Percentiles rank a stretch among this genome's conserved stretches.
Conservation (phyloP, 1,139 yeast species). For the Chernovozyma aurita region DNA sequence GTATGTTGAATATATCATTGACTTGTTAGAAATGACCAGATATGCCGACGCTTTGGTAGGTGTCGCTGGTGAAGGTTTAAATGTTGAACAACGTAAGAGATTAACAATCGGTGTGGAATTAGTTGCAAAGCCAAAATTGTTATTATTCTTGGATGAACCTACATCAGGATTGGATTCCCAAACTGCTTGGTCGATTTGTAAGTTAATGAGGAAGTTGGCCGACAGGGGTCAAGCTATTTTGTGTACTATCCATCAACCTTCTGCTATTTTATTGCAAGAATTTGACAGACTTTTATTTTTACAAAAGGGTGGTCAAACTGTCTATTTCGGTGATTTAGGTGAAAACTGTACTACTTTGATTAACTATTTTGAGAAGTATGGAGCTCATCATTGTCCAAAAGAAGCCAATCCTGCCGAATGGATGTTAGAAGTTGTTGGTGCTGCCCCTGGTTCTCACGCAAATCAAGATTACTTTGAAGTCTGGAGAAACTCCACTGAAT, state of each 20-base stretch:
- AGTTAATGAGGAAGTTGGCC: slow-evolving; percentile 72
- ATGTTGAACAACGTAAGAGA: slow-evolving; percentile 42
- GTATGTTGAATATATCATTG: slow-evolving; percentile 33
- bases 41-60: slow-evolving; percentile 38
- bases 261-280: slow-evolving; percentile 70
- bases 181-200: slow-evolving; percentile 77
- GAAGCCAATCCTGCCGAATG: slow-evolving; percentile 79
- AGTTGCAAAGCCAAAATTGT: slow-evolving; percentile 35
- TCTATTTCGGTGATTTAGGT: slow-evolving; percentile 79
- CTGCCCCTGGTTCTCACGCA: slow-evolving; percentile 73
- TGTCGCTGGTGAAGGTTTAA: slow-evolving; percentile 31
- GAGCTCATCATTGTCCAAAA: slow-evolving; percentile 62
- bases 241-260: slow-evolving; percentile 83
- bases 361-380: slow-evolving; percentile 63
- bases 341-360: slow-evolving; percentile 57
- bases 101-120: slow-evolving; percentile 38
- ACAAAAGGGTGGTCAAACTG: slow-evolving; percentile 73
- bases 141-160: slow-evolving; percentile 35
- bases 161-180: slow-evolving; percentile 42
- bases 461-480: slow-evolving; percentile 60
- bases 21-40: slow-evolving; percentile 31
- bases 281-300: slow-evolving; percentile 73
- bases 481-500: slow-evolving; percentile 61
- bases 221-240: slow-evolving; percentile 78
- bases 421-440: slow-evolving; percentile 78